Conservation (phyloP, 208 protist genomes). For the Leishmania aethiopica region DNA sequence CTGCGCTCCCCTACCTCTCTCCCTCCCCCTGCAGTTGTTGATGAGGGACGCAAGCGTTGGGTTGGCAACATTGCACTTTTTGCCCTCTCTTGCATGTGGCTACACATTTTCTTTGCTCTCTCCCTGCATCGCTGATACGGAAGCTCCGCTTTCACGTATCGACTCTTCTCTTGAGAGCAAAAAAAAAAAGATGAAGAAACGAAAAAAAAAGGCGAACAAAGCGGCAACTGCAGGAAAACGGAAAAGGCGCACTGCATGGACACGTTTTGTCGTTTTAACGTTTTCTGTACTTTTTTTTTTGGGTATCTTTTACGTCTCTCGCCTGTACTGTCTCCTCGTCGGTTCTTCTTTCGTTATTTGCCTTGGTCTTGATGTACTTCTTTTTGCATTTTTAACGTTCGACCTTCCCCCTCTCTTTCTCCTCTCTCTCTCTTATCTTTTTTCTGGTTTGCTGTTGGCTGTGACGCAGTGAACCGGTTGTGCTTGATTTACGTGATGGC, state of each 20-base stretch:
- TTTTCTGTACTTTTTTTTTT: slow-evolving; percentile 4
- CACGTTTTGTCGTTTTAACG: neutral
- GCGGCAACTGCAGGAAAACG: neutral
- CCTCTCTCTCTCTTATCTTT: neutral
- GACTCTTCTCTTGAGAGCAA: slow-evolving; percentile 1
- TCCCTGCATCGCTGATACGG: slow-evolving; percentile 9
- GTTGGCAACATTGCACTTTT: neutral
- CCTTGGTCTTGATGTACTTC: neutral
- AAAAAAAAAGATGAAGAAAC: neutral
- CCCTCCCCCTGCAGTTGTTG: neutral
- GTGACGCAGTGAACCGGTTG: neutral
- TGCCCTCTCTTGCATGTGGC: neutral
- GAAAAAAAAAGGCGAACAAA: neutral
- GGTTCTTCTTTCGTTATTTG: neutral
- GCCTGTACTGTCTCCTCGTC: slow-evolving; percentile 7
- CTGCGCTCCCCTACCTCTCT: neutral
- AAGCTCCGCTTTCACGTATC: neutral
- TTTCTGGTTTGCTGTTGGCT: neutral
- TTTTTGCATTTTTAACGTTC: neutral
- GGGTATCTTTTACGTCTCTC: neutral
- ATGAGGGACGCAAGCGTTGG: neutral
- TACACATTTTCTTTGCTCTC: slow-evolving; percentile 3
- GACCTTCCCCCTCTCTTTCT: neutral
- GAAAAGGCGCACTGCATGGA: neutral
- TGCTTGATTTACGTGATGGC: neutral